phyloP scores from a whole-genome alignment of 768 basidiomycete genomes.

The Amanita pseudoporphyria region DNA sequence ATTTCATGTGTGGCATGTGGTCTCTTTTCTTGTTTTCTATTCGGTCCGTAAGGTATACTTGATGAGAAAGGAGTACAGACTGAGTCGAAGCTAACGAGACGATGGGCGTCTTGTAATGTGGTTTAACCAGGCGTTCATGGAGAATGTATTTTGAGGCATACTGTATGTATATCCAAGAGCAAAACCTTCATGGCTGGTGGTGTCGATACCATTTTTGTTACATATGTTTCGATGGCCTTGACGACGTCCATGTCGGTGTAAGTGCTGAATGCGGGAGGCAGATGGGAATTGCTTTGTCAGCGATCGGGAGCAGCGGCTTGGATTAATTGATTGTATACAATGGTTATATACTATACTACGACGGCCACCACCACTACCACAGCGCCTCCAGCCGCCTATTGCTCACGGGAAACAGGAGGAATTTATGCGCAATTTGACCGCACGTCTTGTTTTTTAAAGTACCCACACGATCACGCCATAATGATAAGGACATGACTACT shows the following conservation, averaged over 20 bases:
- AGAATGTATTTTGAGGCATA: constrained; percentile 24
- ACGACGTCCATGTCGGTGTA: constrained; percentile 91
- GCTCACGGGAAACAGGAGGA: too few species aligned
- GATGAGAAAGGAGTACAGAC: constrained; percentile 85
- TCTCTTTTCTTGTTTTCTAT: constrained; percentile 93
- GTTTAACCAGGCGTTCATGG: not conserved
- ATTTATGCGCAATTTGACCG: too few species aligned
- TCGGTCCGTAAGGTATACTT: constrained; percentile 95
- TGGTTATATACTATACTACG: too few species aligned
- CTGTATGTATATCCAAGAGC: constrained; percentile 89
- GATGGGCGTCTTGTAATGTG: constrained; percentile 71
- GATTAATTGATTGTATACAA: too few species aligned
- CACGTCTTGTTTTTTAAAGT: too few species aligned
- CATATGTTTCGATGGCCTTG: constrained; percentile 91
- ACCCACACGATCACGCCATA: too few species aligned
- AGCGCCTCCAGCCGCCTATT: too few species aligned
- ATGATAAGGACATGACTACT: too few species aligned
- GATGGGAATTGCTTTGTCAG: too few species aligned
- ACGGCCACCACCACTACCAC: too few species aligned
- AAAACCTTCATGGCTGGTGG: constrained; percentile 93
- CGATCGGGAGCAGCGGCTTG: too few species aligned
- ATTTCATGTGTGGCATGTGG: constrained; percentile 94
- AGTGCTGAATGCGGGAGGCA: not conserved
- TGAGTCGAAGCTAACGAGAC: constrained; percentile 93
- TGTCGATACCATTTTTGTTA: constrained; percentile 78